A percentile compares a stretch with the other conserved stretches of the same genome.
Evolutionary conservation across 345 rosid genomes (phyloP).

Genomic region (Melastoma malabathricum): DNA sequence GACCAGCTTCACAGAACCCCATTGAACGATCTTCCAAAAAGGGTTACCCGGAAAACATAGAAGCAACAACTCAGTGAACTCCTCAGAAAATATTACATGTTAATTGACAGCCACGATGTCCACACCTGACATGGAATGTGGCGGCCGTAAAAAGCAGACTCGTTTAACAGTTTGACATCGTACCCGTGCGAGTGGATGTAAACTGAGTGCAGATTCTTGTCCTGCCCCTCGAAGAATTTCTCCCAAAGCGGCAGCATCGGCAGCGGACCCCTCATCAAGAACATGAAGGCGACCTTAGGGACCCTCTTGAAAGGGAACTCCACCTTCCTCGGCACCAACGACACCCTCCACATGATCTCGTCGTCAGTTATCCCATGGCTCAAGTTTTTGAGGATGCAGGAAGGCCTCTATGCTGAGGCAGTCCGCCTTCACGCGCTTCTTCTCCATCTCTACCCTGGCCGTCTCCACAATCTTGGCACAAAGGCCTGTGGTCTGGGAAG

Average conservation of each 20-base stretch:
- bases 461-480: conserved; percentile 3
- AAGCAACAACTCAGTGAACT: background rate
- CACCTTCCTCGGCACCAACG: conserved; percentile 53
- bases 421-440: conserved; percentile 25
- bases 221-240: conserved; percentile 64
- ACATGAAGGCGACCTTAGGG: conserved; percentile 81
- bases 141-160: conserved; percentile 51
- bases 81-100: too few relatives aligned
- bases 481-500: too few relatives aligned
- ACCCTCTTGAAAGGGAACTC: conserved; percentile 53
- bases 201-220: conserved; percentile 30
- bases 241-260: conserved; percentile 90
- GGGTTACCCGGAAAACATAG: background rate
- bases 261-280: conserved; percentile 77
- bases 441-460: conserved; percentile 12
- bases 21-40: conserved; percentile 46
- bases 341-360: conserved; percentile 77
- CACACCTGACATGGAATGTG: conserved; percentile 76
- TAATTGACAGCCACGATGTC: too few relatives aligned
- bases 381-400: conserved; percentile 32
- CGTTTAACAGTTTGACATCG: conserved; percentile 35
- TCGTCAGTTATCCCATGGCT: conserved; percentile 50
- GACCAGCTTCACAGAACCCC: conserved; percentile 61
- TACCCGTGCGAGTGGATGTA: conserved; percentile 56
- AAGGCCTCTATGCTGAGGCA: conserved; percentile 40